Conservation (phyloP, 192 early-diverging fungal species). For the Coemansia sp. region DNA sequence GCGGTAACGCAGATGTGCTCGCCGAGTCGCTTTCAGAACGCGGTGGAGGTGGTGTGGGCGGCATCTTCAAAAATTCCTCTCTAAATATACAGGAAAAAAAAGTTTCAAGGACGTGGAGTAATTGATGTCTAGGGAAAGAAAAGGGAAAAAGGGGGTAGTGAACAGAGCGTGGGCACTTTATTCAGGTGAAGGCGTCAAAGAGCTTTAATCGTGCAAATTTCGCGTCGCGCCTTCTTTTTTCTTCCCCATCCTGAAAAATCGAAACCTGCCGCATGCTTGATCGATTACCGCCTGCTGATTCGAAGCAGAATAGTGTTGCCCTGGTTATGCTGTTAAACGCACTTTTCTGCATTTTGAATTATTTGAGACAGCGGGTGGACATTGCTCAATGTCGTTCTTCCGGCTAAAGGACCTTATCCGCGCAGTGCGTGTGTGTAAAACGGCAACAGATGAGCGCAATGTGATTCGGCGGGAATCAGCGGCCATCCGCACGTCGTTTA, state of each 20-base stretch:
- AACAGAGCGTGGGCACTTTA: not conserved
- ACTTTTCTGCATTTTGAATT: too few relatives aligned
- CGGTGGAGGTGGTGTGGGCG: constrained; percentile 1
- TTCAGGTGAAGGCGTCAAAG: too few relatives aligned
- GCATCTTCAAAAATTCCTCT: not conserved
- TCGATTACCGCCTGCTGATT: too few relatives aligned
- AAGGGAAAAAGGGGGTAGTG: constrained; percentile 2
- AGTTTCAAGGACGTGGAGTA: not conserved
- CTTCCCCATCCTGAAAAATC: too few relatives aligned
- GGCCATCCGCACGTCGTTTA: constrained; percentile 93
- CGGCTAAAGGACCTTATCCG: constrained; percentile 88
- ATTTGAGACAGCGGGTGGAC: too few relatives aligned
- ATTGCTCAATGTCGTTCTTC: constrained; percentile 51
- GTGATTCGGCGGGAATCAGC: constrained; percentile 97
- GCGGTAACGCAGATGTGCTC: not conserved
- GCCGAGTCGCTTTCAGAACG: not conserved
- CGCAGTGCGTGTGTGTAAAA: constrained; percentile 94
- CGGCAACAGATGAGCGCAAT: constrained; percentile 95
- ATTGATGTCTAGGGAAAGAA: constrained; percentile 1
- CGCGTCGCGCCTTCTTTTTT: not conserved
- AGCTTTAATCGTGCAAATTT: not conserved
- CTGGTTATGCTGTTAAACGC: too few relatives aligned
- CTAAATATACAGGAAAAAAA: too few relatives aligned
- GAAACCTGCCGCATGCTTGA: too few relatives aligned
- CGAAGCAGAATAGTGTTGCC: too few relatives aligned